Conservation (phyloP, 75 land plant species). For the Adiantum capillusveneris region DNA sequence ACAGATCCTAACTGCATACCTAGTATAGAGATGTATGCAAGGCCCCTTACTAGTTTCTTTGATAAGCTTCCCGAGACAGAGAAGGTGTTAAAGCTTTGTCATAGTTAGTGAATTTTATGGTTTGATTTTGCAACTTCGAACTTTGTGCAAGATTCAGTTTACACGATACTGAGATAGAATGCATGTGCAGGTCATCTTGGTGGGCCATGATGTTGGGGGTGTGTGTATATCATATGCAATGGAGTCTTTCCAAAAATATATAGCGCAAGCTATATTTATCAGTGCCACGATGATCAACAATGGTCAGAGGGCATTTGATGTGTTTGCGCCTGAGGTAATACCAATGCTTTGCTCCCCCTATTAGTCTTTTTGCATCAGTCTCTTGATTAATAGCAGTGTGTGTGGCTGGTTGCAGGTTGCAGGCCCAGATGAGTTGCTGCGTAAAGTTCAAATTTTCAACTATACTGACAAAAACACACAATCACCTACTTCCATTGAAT, state of each 20-base stretch:
- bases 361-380: neutral
- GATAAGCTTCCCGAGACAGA: slow-evolving; percentile 55
- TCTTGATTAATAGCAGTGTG: neutral
- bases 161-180: neutral
- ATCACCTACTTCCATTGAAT: slow-evolving; percentile 63
- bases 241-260: slow-evolving; percentile 46
- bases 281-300: slow-evolving; percentile 68
- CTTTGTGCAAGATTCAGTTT: too few relatives aligned
- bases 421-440: slow-evolving; percentile 48
- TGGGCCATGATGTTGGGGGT: slow-evolving; percentile 80
- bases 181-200: slow-evolving; percentile 54
- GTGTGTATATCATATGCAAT: slow-evolving; percentile 71
- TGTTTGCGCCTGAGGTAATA: slow-evolving; percentile 57
- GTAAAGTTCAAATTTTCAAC: slow-evolving; percentile 47
- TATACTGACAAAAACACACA: slow-evolving; percentile 65
- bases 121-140: too few relatives aligned
- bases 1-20: slow-evolving; percentile 49
- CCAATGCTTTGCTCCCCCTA: neutral
- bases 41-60: slow-evolving; percentile 55
- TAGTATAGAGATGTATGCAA: slow-evolving; percentile 50
- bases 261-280: slow-evolving; percentile 65
- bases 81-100: slow-evolving; percentile 30
- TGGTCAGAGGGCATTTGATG: slow-evolving; percentile 77
- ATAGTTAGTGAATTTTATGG: too few relatives aligned
- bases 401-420: slow-evolving; percentile 42